Conservation (phyloP, 768 basidiomycete species). For the Udeniomyces megalosporus region DNA sequence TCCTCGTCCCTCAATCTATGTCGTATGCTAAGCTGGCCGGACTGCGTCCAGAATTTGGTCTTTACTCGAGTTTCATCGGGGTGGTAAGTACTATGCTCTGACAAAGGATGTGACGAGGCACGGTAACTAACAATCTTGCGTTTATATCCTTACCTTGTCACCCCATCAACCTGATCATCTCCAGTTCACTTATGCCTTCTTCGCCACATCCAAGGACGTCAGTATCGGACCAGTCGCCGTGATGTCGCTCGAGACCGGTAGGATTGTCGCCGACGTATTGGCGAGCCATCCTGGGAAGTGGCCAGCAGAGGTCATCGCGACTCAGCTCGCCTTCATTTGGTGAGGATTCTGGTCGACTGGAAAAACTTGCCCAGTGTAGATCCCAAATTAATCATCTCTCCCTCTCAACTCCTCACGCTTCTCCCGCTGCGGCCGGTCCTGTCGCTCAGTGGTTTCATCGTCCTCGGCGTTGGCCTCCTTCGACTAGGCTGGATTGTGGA, state of each 20-base stretch:
- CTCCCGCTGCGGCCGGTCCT: too few relatives aligned
- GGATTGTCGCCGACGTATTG: constrained; percentile 57
- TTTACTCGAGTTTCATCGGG: constrained; percentile 87
- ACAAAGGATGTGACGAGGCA: too few relatives aligned
- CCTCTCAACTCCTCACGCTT: too few relatives aligned
- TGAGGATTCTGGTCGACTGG: too few relatives aligned
- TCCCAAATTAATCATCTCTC: too few relatives aligned
- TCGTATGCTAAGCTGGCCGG: constrained; percentile 43
- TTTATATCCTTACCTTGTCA: too few relatives aligned
- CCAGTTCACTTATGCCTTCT: background rate
- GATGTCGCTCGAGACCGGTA: constrained; percentile 73
- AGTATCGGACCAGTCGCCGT: constrained; percentile 99
- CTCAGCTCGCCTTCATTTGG: constrained; percentile 62
- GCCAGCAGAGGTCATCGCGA: constrained; percentile 59
- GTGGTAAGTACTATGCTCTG: constrained; percentile 58
- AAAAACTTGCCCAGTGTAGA: too few relatives aligned
- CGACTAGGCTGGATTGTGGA: constrained; percentile 89
- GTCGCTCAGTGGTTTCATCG: constrained; percentile 39
- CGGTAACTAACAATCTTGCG: too few relatives aligned
- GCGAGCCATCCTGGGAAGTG: constrained; percentile 32
- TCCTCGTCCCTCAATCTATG: constrained; percentile 71
- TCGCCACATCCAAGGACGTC: constrained; percentile 87
- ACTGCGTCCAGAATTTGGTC: constrained; percentile 69
- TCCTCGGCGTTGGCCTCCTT: constrained; percentile 72
- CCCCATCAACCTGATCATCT: too few relatives aligned